Percentiles rank a stretch among this genome's conserved stretches.
These are phyloP conservation scores for Geoglossum glabrum DNA, from an alignment of 495 filamentous ascomycete genomes.

Conservation along the genomic window DNA sequence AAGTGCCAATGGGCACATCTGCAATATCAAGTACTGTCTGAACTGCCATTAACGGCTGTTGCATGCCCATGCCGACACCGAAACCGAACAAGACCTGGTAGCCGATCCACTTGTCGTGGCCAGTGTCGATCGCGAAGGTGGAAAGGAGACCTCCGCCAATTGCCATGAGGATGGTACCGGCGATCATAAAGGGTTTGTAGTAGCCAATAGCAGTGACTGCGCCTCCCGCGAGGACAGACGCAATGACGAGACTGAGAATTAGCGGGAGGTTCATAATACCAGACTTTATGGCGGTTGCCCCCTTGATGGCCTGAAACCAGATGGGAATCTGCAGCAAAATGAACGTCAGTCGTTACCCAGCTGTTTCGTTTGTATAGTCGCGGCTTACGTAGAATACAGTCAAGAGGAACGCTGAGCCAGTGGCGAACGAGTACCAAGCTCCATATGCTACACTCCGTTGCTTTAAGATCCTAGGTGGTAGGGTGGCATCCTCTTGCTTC, in stretches of 20 bases:
- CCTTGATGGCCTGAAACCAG: constrained; percentile 58
- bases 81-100: constrained; percentile 38
- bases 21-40: constrained; percentile 35
- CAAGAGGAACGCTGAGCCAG: constrained; percentile 49
- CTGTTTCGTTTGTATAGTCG: constrained; percentile 1
- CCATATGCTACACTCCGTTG: constrained; percentile 46
- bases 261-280: constrained; percentile 39
- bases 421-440: constrained; percentile 30
- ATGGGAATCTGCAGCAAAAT: constrained; percentile 43
- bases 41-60: constrained; percentile 41
- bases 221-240: constrained; percentile 19
- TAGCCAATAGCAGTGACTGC: constrained; percentile 27
- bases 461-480: constrained; percentile 51
- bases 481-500: constrained; percentile 51
- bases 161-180: constrained; percentile 23
- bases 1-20: constrained; percentile 40
- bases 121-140: constrained; percentile 25
- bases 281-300: constrained; percentile 5
- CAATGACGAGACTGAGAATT: constrained; percentile 20
- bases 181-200: constrained; percentile 29
- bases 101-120: constrained; percentile 28
- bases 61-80: constrained; percentile 54
- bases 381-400: constrained; percentile 25
- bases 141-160: constrained; percentile 31
- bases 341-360: not conserved